A percentile compares a stretch with the other conserved stretches of the same genome.
Conservation (phyloP, 306 rosid genomes). For the Gastrolobium bilobum region DNA sequence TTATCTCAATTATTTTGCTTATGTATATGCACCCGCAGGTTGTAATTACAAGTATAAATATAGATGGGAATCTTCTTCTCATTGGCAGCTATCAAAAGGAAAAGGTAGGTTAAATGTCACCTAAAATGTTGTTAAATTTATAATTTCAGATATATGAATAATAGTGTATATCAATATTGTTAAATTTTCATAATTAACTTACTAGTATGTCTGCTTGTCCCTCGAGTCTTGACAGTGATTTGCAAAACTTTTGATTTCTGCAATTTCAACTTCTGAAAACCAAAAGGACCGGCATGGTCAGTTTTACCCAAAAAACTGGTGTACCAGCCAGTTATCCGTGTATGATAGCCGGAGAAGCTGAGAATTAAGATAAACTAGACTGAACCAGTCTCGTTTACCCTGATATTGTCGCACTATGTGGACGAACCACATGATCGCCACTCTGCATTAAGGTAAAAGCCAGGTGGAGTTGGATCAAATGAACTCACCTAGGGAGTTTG, state of each 20-base stretch:
- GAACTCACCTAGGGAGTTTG: background rate
- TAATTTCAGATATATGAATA: slow-evolving; percentile 31
- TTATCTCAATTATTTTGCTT: slow-evolving; percentile 20
- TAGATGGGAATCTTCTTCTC: slow-evolving; percentile 45
- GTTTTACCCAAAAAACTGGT: slow-evolving; percentile 1
- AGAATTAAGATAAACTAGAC: background rate
- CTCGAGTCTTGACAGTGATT: slow-evolving; percentile 16
- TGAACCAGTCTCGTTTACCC: background rate
- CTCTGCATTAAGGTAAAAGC: slow-evolving; percentile 10
- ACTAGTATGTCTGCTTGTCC: background rate
- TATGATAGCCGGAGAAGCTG: slow-evolving; percentile 5
- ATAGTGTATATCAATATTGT: slow-evolving; percentile 2
- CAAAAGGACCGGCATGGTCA: background rate
- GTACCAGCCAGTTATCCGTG: background rate
- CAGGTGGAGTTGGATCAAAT: background rate
- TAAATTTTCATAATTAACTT: slow-evolving; percentile 16
- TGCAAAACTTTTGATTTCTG: background rate
- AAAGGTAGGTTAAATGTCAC: slow-evolving; percentile 48
- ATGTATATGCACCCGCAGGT: slow-evolving; percentile 60
- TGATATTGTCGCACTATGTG: background rate
- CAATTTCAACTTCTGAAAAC: slow-evolving; percentile 7
- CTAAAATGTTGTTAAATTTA: slow-evolving; percentile 43
- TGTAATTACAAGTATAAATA: slow-evolving; percentile 70
- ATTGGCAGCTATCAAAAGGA: slow-evolving; percentile 43
- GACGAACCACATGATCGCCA: slow-evolving; percentile 6